Percentiles rank a stretch among this genome's conserved stretches.
Conservation (phyloP, 352 stramenopile genomes). For the Elongisporangium prolatum region DNA sequence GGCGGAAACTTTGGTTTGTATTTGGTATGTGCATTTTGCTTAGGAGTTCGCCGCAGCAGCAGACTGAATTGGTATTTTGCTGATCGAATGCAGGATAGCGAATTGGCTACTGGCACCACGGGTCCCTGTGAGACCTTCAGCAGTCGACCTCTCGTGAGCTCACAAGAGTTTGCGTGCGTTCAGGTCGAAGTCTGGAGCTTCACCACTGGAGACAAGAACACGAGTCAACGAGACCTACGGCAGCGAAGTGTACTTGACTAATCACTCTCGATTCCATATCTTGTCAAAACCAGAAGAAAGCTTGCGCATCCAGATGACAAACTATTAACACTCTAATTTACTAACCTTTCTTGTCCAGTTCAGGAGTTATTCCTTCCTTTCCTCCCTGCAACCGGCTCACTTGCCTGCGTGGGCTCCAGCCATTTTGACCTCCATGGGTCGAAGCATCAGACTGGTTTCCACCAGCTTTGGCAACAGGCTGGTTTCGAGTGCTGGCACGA, state of each 20-base stretch:
- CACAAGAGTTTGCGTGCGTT: conserved; percentile 76
- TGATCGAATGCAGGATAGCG: conserved; percentile 69
- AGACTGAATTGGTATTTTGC: conserved; percentile 3
- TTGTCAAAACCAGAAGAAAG: no score
- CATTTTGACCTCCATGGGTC: no score
- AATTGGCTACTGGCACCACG: conserved; percentile 80
- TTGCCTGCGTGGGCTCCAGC: no score
- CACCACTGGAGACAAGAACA: conserved; percentile 51
- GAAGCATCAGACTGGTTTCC: no score
- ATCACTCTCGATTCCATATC: not conserved
- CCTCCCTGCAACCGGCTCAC: no score
- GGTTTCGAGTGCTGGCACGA: no score
- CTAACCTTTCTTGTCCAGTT: no score
- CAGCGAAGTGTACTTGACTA: conserved; percentile 74
- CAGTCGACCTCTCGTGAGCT: conserved; percentile 67
- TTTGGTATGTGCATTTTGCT: conserved; percentile 42
- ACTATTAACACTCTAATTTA: conserved; percentile 27
- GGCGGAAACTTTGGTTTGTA: conserved; percentile 88
- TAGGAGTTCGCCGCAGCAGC: not conserved
- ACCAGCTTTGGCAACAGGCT: no score
- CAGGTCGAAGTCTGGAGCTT: conserved; percentile 87
- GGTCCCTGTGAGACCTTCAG: conserved; percentile 86
- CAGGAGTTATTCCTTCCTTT: no score
- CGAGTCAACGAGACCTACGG: conserved; percentile 23
- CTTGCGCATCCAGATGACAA: conserved; percentile 4